Conservation (phyloP, 306 rosid species). For the Gastrolobium villosum region DNA sequence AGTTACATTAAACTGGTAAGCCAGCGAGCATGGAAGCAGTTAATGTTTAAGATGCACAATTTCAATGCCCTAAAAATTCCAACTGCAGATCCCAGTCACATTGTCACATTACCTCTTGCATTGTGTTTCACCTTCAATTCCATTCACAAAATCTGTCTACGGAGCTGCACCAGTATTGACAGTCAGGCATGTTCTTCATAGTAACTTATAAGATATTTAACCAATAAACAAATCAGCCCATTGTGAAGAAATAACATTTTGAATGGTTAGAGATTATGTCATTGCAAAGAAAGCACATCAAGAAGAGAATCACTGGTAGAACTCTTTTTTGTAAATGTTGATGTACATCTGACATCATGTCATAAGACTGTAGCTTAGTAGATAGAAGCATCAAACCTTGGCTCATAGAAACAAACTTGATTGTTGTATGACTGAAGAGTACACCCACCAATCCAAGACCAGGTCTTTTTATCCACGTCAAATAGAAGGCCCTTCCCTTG, state of each 20-base stretch:
- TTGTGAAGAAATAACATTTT: slow-evolving; percentile 46
- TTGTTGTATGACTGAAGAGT: slow-evolving; percentile 93
- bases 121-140: slow-evolving; percentile 43
- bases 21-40: slow-evolving; percentile 35
- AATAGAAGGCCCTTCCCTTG: slow-evolving; percentile 94
- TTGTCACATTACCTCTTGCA: slow-evolving; percentile 36
- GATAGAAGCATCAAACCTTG: slow-evolving; percentile 94
- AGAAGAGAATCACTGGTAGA: slow-evolving; percentile 44
- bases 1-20: slow-evolving; percentile 34
- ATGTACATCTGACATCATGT: slow-evolving; percentile 43
- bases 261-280: slow-evolving; percentile 53
- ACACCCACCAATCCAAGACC: slow-evolving; percentile 97
- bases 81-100: slow-evolving; percentile 29
- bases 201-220: slow-evolving; percentile 32
- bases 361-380: slow-evolving; percentile 57
- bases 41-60: slow-evolving; percentile 45
- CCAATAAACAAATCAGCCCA: slow-evolving; percentile 52
- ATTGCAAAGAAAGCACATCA: slow-evolving; percentile 45
- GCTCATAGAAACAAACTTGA: slow-evolving; percentile 96
- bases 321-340: slow-evolving; percentile 33
- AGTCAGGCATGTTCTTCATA: slow-evolving; percentile 34
- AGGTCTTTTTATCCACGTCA: slow-evolving; percentile 87
- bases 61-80: slow-evolving; percentile 43
- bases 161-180: slow-evolving; percentile 47
- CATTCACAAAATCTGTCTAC: slow-evolving; percentile 48